phyloP scores from a whole-genome alignment of 2,329 filamentous ascomycete species.

The Pyrenophora tritici-repentis region DNA sequence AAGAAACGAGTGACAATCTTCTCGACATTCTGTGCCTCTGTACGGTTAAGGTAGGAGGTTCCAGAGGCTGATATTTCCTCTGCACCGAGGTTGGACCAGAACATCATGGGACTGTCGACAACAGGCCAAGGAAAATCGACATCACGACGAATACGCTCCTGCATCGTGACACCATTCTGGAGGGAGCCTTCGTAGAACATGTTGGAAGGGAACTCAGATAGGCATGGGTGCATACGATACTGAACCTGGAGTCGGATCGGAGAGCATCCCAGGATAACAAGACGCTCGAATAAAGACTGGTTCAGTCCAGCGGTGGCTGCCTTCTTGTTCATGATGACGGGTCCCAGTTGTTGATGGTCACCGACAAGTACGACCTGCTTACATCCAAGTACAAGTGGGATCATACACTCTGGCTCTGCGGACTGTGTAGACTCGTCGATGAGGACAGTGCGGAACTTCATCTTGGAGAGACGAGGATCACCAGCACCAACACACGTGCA shows the following conservation, averaged over 20 bases:
- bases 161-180: constrained; percentile 92
- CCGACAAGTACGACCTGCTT: constrained; percentile 99
- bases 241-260: constrained; percentile 95
- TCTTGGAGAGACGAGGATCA: constrained; percentile 91
- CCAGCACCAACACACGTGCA: constrained; percentile 98
- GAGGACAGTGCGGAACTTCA: constrained; percentile 97
- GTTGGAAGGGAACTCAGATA: constrained; percentile 97
- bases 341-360: constrained; percentile 96
- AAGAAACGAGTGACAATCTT: constrained; percentile 99
- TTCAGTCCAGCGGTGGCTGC: constrained; percentile 96
- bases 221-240: constrained; percentile 98
- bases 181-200: constrained; percentile 99
- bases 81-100: constrained; percentile 97
- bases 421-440: constrained; percentile 99
- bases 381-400: constrained; percentile 92
- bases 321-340: constrained; percentile 99
- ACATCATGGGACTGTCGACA: constrained; percentile 97
- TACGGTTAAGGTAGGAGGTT: constrained; percentile 97
- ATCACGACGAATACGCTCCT: constrained; percentile 85
- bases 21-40: constrained; percentile 95
- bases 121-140: constrained; percentile 99
- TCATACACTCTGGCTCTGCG: constrained; percentile 98
- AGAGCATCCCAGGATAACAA: constrained; percentile 86
- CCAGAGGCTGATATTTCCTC: constrained; percentile 98
- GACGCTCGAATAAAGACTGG: constrained; percentile 96